phyloP scores from a whole-genome alignment of 768 basidiomycete species.

The Tylopilus rubrobrunneus region DNA sequence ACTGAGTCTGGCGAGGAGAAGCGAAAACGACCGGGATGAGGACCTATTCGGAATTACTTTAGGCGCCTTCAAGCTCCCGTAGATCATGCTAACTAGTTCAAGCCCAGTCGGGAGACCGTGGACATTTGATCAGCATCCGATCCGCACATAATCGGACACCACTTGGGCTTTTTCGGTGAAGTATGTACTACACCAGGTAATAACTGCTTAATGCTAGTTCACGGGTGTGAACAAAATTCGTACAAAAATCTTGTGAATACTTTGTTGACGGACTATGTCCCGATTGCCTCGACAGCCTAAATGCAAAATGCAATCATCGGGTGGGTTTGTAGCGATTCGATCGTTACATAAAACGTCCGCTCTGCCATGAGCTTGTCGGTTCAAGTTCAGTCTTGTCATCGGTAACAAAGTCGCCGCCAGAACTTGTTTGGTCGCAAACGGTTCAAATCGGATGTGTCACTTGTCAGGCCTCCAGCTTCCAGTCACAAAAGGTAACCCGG shows the following conservation, averaged over 20 bases:
- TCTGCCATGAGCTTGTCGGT: neutral
- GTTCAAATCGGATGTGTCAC: neutral
- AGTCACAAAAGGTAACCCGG: neutral
- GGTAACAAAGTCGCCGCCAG: neutral
- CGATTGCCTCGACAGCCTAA: too few relatives aligned
- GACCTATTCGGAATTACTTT: constrained; percentile 7
- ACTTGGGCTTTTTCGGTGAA: neutral
- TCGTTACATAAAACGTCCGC: neutral
- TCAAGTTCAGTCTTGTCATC: neutral
- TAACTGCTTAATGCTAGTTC: too few relatives aligned
- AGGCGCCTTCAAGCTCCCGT: neutral
- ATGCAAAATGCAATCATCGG: neutral
- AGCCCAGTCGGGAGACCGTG: neutral
- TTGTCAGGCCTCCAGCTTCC: too few relatives aligned
- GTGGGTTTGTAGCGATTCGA: neutral
- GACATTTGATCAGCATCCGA: neutral
- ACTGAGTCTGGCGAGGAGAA: neutral
- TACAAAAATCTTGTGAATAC: neutral
- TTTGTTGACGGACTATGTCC: too few relatives aligned
- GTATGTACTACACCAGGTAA: neutral
- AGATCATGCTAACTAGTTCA: constrained; percentile 4
- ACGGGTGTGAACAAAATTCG: too few relatives aligned
- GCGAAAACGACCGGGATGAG: constrained; percentile 9
- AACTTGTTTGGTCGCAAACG: too few relatives aligned
- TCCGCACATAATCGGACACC: neutral